Evolutionary conservation across 805 yeast species (phyloP).

Genomic region (Blastobotrys muscicola): DNA sequence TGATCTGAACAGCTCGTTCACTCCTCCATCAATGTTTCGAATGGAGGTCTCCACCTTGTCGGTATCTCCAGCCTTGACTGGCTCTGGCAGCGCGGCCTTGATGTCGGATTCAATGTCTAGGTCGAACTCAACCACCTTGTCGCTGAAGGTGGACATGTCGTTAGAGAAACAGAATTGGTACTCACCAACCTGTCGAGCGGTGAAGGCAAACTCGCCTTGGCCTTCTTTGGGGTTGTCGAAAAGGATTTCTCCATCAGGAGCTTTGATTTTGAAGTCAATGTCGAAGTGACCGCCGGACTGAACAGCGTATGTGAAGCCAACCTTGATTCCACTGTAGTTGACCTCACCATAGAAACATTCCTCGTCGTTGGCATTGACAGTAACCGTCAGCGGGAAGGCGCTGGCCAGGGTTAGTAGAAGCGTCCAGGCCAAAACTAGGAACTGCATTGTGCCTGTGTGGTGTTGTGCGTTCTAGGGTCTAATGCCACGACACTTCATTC

Average conservation of each 20-base stretch:
- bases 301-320: slow-evolving; percentile 77
- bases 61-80: slow-evolving; percentile 22
- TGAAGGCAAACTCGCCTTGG: slow-evolving; percentile 72
- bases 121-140: slow-evolving; percentile 79
- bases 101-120: slow-evolving; percentile 40
- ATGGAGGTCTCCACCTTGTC: slow-evolving; percentile 25
- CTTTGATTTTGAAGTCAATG: slow-evolving; percentile 52
- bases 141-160: slow-evolving; percentile 72
- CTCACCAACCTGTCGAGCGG: slow-evolving; percentile 61
- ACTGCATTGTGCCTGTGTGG: not conserved
- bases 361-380: slow-evolving; percentile 63
- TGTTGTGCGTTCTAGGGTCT: too few relatives aligned
- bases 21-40: slow-evolving; percentile 20
- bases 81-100: slow-evolving; percentile 52
- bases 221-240: slow-evolving; percentile 51
- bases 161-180: slow-evolving; percentile 81
- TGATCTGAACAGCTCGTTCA: slow-evolving; percentile 24
- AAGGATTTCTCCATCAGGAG: slow-evolving; percentile 48
- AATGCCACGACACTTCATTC: too few relatives aligned
- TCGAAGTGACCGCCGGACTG: slow-evolving; percentile 74
- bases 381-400: slow-evolving; percentile 56
- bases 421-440: not conserved
- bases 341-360: slow-evolving; percentile 67
- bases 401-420: slow-evolving; percentile 1
- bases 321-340: slow-evolving; percentile 44